Evolutionary conservation across 192 early-diverging fungal species (phyloP).

Genomic region (Mortierella claussenii): DNA sequence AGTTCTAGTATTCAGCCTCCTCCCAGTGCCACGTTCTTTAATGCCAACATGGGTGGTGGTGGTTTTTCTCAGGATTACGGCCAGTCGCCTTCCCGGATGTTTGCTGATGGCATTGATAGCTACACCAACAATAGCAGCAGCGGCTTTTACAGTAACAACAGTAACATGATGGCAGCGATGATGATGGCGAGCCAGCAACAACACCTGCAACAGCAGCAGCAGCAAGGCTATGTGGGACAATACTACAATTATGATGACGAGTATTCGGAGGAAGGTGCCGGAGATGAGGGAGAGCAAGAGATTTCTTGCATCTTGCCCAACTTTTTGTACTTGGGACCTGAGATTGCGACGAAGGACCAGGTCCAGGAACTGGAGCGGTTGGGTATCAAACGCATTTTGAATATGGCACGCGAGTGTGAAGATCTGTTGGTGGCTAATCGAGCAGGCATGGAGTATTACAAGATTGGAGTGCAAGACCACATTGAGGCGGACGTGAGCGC

Average conservation of each 20-base stretch:
- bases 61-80: conserved; percentile 7
- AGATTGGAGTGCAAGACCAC: conserved; percentile 68
- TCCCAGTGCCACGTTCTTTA: conserved; percentile 3
- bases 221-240: conserved; percentile 1
- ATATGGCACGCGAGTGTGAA: conserved; percentile 81
- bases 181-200: not conserved
- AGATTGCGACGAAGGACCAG: conserved; percentile 69
- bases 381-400: conserved; percentile 74
- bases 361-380: conserved; percentile 60
- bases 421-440: conserved; percentile 56
- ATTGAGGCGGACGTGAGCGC: conserved; percentile 73
- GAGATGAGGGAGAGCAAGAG: conserved; percentile 41
- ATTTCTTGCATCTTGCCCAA: conserved; percentile 67
- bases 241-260: conserved; percentile 16
- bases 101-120: conserved; percentile 36
- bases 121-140: conserved; percentile 19
- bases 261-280: conserved; percentile 13
- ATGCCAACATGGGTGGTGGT: conserved; percentile 1
- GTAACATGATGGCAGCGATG: conserved; percentile 1
- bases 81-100: conserved; percentile 17
- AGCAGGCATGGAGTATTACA: conserved; percentile 54
- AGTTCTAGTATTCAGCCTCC: not conserved
- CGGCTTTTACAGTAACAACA: not conserved
- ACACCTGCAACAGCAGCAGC: conserved; percentile 14
- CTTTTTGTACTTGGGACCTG: conserved; percentile 74